Conservation (phyloP, 495 filamentous ascomycete species). For the Hyaloscypha bicolor region DNA sequence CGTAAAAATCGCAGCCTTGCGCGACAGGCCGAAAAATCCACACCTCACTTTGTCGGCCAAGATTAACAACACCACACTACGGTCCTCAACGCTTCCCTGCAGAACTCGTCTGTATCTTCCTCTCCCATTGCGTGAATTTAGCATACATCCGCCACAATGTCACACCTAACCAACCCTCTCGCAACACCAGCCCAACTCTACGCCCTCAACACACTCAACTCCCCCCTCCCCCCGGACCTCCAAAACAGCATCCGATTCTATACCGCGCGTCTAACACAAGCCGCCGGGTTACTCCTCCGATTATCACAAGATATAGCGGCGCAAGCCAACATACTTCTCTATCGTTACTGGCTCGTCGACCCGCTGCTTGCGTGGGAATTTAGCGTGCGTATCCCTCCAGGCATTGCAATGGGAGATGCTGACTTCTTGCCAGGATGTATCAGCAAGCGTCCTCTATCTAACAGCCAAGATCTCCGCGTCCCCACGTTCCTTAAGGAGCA, state of each 20-base stretch:
- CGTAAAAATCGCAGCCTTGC: conserved; percentile 18
- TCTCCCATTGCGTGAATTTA: neutral
- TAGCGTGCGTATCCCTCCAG: conserved; percentile 37
- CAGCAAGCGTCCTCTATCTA: conserved; percentile 80
- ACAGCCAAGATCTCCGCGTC: conserved; percentile 80
- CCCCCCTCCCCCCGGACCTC: conserved; percentile 69
- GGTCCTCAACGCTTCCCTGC: no score
- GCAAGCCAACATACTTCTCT: conserved; percentile 84
- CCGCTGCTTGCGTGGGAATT: conserved; percentile 47
- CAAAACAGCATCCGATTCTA: conserved; percentile 71
- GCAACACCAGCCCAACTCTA: conserved; percentile 81
- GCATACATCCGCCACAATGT: conserved; percentile 37
- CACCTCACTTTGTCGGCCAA: neutral
- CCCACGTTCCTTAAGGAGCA: conserved; percentile 73
- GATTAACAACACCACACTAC: no score
- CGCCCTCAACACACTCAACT: conserved; percentile 51
- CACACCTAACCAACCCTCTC: conserved; percentile 77
- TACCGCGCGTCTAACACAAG: conserved; percentile 78
- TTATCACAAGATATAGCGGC: conserved; percentile 88
- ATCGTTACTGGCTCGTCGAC: conserved; percentile 74
- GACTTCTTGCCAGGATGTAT: conserved; percentile 61
- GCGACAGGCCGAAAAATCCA: conserved; percentile 13
- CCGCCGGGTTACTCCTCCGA: conserved; percentile 81
- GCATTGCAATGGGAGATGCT: neutral
- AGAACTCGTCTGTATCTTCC: neutral